Percentiles rank a stretch among this genome's conserved stretches.
Conservation (phyloP, 2,329 filamentous ascomycete species). For the Colletotrichum sp. region DNA sequence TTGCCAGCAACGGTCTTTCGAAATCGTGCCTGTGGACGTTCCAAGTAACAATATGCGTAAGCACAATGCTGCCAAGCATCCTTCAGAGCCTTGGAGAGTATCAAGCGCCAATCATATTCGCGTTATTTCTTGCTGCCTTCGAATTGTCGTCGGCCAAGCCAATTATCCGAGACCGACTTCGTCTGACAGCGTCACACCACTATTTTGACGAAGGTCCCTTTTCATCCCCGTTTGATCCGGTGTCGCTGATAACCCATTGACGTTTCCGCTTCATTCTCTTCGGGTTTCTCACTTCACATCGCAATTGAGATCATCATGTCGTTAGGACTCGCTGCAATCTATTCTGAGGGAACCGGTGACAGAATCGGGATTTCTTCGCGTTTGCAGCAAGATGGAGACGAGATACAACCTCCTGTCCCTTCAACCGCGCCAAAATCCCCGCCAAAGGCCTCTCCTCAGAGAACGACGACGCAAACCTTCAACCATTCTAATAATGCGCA, state of each 20-base stretch:
- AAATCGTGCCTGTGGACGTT: neutral
- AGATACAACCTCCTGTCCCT: neutral
- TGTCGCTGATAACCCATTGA: neutral
- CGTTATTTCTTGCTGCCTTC: neutral
- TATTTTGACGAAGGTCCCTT: neutral
- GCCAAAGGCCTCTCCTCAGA: neutral
- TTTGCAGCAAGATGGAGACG: neutral
- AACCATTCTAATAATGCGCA: neutral
- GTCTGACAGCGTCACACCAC: neutral
- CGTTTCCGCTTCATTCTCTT: rapidly evolving
- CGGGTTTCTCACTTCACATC: neutral
- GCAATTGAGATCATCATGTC: neutral
- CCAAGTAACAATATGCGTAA: neutral
- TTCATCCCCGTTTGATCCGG: neutral
- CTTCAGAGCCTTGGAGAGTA: neutral
- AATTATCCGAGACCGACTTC: neutral
- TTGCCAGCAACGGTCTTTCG: neutral
- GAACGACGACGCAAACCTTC: neutral
- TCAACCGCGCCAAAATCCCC: neutral
- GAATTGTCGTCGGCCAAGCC: neutral
- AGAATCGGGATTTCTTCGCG: neutral
- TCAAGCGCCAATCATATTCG: neutral
- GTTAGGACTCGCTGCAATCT: neutral
- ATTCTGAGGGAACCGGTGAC: neutral
- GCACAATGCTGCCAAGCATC: neutral